Conservation (phyloP, 805 yeast species). For the Starmera caribaea region DNA sequence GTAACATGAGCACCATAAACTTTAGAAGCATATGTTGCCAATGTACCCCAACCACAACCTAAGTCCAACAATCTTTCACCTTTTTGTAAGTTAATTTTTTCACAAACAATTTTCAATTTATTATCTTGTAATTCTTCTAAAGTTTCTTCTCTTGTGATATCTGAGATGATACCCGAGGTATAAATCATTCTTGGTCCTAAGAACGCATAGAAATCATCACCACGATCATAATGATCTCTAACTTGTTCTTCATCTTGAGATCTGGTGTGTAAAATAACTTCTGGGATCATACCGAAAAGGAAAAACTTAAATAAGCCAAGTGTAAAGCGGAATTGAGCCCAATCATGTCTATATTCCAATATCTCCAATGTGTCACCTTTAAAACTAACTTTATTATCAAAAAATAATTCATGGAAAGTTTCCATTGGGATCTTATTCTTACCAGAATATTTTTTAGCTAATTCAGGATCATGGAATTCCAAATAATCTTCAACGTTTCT, state of each 20-base stretch:
- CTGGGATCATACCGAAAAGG: conserved; percentile 84
- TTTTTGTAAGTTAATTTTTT: conserved; percentile 62
- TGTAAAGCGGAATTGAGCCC: conserved; percentile 81
- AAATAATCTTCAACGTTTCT: conserved; percentile 71
- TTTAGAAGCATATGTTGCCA: conserved; percentile 75
- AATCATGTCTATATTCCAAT: conserved; percentile 83
- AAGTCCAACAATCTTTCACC: conserved; percentile 75
- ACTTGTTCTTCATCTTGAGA: conserved; percentile 96
- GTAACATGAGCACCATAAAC: conserved; percentile 81
- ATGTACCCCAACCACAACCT: conserved; percentile 97
- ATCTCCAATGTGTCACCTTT: conserved; percentile 82
- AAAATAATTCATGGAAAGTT: conserved; percentile 82
- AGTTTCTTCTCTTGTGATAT: conserved; percentile 61
- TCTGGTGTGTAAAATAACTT: conserved; percentile 83
- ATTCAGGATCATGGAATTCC: conserved; percentile 68
- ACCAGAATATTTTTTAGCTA: conserved; percentile 63
- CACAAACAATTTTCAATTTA: conserved; percentile 80
- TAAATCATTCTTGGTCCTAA: conserved; percentile 91
- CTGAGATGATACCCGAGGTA: conserved; percentile 77
- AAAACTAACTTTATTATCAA: conserved; percentile 74
- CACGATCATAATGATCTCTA: conserved; percentile 91
- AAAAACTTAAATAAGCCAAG: conserved; percentile 67
- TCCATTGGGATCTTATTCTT: conserved; percentile 79
- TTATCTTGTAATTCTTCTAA: conserved; percentile 81
- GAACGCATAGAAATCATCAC: conserved; percentile 89